Evolutionary conservation across 2,329 filamentous ascomycete species (phyloP), one percentile per base, ranked within the genome.

Genomic region (Pyrenophora tritici-repentis): DNA sequence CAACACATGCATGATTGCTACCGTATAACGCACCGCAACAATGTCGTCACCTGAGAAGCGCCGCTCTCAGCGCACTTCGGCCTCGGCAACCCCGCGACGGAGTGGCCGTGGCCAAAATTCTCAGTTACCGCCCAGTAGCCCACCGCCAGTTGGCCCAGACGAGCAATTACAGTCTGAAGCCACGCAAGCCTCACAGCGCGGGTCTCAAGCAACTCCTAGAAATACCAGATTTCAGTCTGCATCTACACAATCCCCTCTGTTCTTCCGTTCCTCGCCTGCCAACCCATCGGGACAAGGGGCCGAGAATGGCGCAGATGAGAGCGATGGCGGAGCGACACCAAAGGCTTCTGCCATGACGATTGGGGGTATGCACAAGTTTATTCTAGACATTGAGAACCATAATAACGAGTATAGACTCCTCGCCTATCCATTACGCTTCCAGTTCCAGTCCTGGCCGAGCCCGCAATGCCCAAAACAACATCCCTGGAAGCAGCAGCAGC

Each of bases 341-440:
- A 81, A 87, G 70, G 88, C 88, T 6, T 86, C 82, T 56, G 80
- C 76, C 18, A 78, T 78, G 40, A 77, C 79, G 35, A 77, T 85
- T 59, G 85, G 86, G 78, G 88, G 88, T 90, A 73, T 73, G 79
- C 4, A 29, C 2, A 14, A 13, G 10, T 4, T 4, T 13, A 18
- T 1, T 20, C 13, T 38, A 22, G 2, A 12, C 13, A 1, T 13
- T 20, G 2, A 4, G 22, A 18, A 10, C 6, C 56, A 73, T 46
- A 67, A 44, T 55, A 16, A 45, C 7, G 14, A 42, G 3, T 10
- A 2, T 61, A 96, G 93, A 92, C 67, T 97, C 93, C 0, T 97
- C 93, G 1, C 93, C 93, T 1, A 90, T 97, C 61, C 86, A 87
- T 72, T 97, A 97, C 71, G 90, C 90, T 49, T 86, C 91, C 31